A percentile compares a stretch with the other conserved stretches of the same genome.
Conservation (phyloP, 352 stramenopile genomes). For the Phytophthora melonis region DNA sequence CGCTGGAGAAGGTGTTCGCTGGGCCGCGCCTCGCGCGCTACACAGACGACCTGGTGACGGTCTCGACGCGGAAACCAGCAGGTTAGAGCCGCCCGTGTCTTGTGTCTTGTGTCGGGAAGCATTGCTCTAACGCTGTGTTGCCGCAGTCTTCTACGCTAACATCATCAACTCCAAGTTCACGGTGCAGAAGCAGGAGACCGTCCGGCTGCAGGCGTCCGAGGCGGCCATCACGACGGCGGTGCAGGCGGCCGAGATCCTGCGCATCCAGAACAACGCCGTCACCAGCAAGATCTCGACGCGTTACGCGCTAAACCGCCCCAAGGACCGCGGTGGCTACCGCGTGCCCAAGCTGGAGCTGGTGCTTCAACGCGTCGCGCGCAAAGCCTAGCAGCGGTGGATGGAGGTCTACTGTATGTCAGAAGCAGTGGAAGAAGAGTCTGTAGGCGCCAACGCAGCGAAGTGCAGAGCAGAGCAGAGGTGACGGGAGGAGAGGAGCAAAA, state of each 20-base stretch:
- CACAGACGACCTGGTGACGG: slow-evolving; percentile 78
- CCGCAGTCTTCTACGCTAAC: slow-evolving; percentile 79
- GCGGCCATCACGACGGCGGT: slow-evolving; percentile 78
- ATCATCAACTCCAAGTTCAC: slow-evolving; percentile 86
- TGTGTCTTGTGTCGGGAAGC: not conserved
- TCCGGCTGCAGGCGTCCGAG: slow-evolving; percentile 76
- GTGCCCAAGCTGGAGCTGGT: slow-evolving; percentile 82
- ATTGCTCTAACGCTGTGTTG: slow-evolving; percentile 17
- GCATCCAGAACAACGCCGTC: slow-evolving; percentile 63
- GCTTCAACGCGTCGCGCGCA: slow-evolving; percentile 51
- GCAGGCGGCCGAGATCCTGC: slow-evolving; percentile 75
- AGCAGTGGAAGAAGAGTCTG: slow-evolving; percentile 5
- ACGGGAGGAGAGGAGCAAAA: slow-evolving; percentile 13
- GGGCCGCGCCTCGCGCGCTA: slow-evolving; percentile 71
- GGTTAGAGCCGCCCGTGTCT: slow-evolving; percentile 34
- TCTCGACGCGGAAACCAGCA: slow-evolving; percentile 75
- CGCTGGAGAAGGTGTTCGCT: slow-evolving; percentile 49
- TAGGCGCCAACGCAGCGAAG: too few relatives aligned
- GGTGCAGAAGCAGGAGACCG: slow-evolving; percentile 68
- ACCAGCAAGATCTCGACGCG: slow-evolving; percentile 77
- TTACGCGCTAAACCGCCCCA: slow-evolving; percentile 66
- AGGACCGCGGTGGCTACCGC: slow-evolving; percentile 59
- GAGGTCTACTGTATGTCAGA: slow-evolving; percentile 3
- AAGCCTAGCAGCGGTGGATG: slow-evolving; percentile 28
- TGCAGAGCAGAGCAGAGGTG: not conserved